Conservation (phyloP, 2,329 filamentous ascomycete species). For the Sporothrix brasiliensis region DNA sequence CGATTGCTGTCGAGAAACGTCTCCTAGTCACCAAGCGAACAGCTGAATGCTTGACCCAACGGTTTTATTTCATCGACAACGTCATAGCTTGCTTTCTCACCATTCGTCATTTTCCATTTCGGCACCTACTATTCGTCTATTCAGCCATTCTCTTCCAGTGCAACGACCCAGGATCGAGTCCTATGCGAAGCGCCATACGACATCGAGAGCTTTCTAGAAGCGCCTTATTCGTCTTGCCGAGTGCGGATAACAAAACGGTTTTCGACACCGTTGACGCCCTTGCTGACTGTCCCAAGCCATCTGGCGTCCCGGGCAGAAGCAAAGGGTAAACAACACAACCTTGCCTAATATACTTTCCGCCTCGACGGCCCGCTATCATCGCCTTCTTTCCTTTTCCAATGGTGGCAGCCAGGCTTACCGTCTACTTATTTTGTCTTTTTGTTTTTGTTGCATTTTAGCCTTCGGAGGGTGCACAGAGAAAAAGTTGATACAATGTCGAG, state of each 20-base stretch:
- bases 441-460: background rate
- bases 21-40: background rate
- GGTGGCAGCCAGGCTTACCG: background rate
- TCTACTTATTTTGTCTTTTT: background rate
- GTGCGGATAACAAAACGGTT: slow-evolving; percentile 4
- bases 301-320: slow-evolving; percentile 21
- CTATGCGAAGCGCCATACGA: slow-evolving; percentile 13
- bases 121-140: background rate
- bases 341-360: slow-evolving; percentile 1
- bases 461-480: background rate
- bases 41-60: background rate
- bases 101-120: background rate
- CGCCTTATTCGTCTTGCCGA: background rate
- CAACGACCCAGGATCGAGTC: background rate
- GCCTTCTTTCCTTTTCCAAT: background rate
- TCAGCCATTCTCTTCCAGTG: background rate
- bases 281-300: slow-evolving; percentile 14
- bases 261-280: slow-evolving; percentile 13
- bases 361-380: background rate
- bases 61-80: background rate
- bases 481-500: slow-evolving; percentile 31
- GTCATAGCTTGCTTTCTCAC: slow-evolving; percentile 15
- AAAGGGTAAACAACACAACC: slow-evolving; percentile 30
- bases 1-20: slow-evolving; percentile 20
- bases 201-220: background rate